These are phyloP conservation scores for Escallonia rubra DNA, from an alignment of 129 eudicot genomes.

Conservation along the genomic window DNA sequence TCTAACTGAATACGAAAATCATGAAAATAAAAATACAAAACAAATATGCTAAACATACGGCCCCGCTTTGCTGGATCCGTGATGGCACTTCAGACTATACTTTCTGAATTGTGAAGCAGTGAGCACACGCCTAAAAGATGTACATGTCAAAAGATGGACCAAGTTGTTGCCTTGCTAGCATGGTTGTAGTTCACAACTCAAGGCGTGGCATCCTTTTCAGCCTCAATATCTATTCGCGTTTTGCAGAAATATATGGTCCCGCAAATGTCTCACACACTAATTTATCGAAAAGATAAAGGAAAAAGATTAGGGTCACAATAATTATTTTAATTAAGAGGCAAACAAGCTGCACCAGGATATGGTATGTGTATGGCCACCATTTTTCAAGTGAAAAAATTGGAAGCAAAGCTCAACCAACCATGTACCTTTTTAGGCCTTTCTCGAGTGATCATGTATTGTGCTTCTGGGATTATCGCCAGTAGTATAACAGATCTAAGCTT, in stretches of 20 bases:
- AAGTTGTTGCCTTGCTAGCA: too few relatives aligned
- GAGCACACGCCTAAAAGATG: too few relatives aligned
- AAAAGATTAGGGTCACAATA: too few relatives aligned
- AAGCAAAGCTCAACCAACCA: constrained; percentile 5
- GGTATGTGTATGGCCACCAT: constrained; percentile 40
- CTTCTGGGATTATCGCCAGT: background rate
- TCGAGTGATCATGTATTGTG: background rate
- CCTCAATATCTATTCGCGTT: constrained; percentile 14
- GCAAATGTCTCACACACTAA: background rate
- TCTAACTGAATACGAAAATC: too few relatives aligned
- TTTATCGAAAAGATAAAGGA: constrained; percentile 1
- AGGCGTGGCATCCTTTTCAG: constrained; percentile 28
- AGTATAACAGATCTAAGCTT: background rate
- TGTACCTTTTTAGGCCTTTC: background rate
- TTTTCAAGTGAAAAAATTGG: background rate
- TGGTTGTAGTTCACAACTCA: too few relatives aligned
- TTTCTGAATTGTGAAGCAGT: too few relatives aligned
- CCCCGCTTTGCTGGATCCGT: too few relatives aligned
- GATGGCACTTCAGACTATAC: too few relatives aligned
- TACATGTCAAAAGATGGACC: too few relatives aligned
- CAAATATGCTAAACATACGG: too few relatives aligned
- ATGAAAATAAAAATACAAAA: too few relatives aligned
- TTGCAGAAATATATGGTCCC: background rate
- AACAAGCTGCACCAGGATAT: background rate
- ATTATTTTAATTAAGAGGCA: constrained; percentile 3